phyloP scores from a whole-genome alignment of 1,139 yeast genomes.

The Taiozyma sp. region DNA sequence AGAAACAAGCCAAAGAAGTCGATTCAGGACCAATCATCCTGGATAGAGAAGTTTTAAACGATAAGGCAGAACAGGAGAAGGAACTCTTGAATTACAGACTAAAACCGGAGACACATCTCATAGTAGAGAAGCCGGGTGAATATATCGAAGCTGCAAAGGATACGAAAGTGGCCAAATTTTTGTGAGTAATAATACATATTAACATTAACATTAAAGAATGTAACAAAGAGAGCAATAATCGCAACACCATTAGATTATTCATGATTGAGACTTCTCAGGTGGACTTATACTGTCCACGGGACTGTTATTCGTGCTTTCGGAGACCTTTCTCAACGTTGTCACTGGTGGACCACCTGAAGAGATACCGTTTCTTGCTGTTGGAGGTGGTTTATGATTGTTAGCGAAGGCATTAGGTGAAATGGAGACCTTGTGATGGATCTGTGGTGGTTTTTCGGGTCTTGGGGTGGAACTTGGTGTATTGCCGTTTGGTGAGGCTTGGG shows the following conservation, averaged over 20 bases:
- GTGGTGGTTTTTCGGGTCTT: neutral
- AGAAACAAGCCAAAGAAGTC: conserved; percentile 4
- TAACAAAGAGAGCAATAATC: neutral
- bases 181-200: conserved; percentile 17
- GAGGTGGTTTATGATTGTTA: neutral
- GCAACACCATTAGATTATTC: neutral
- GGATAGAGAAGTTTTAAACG: conserved; percentile 6
- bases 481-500: neutral
- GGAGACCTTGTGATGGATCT: neutral
- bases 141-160: conserved; percentile 28
- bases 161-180: conserved; percentile 27
- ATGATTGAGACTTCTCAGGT: neutral
- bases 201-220: neutral
- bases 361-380: neutral
- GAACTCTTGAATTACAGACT: conserved; percentile 25
- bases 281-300: neutral
- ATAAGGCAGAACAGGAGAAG: conserved; percentile 23
- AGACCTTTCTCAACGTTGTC: neutral
- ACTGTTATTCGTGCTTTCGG: neutral
- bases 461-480: neutral
- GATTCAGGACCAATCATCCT: neutral
- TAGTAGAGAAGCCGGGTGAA: conserved; percentile 32
- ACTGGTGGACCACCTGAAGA: neutral
- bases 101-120: conserved; percentile 27
- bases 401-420: neutral